A percentile compares a stretch with the other conserved stretches of the same genome.
These are phyloP conservation scores for Echium plantagineum DNA, from an alignment of 257 asterid species.

Conservation along the genomic window DNA sequence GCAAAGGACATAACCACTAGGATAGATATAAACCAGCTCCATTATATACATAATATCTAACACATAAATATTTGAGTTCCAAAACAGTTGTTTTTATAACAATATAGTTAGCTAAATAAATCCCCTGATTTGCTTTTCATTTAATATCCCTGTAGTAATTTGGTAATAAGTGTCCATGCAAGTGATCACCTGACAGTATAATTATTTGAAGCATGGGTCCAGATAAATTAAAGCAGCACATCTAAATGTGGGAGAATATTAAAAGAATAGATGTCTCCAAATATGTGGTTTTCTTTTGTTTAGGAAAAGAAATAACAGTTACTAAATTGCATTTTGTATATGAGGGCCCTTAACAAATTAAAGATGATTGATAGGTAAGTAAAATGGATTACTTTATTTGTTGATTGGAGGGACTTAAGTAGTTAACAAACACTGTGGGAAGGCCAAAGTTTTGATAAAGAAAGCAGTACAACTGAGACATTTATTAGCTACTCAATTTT, in stretches of 20 bases:
- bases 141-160: not conserved
- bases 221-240: not conserved
- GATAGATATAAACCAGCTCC: no score
- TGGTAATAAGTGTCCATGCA: not conserved
- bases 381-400: slow-evolving; percentile 3
- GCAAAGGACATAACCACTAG: no score
- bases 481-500: slow-evolving; percentile 16
- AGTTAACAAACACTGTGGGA: not conserved
- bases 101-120: no score
- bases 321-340: not conserved
- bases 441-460: slow-evolving; percentile 5
- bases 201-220: not conserved
- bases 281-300: slow-evolving; percentile 8
- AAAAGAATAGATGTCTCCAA: slow-evolving; percentile 10
- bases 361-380: slow-evolving; percentile 20
- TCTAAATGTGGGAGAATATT: not conserved
- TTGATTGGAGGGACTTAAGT: slow-evolving; percentile 11
- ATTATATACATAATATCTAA: no score
- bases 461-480: slow-evolving; percentile 23
- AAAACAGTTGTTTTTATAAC: no score
- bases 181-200: not conserved
- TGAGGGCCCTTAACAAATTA: slow-evolving; percentile 7
- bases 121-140: not conserved
- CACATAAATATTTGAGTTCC: no score
- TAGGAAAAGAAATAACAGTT: not conserved